Percentiles rank a stretch among this genome's conserved stretches.
Conservation (phyloP, 1,284 basidiomycete species). For the Pulchroboletus neoregius region DNA sequence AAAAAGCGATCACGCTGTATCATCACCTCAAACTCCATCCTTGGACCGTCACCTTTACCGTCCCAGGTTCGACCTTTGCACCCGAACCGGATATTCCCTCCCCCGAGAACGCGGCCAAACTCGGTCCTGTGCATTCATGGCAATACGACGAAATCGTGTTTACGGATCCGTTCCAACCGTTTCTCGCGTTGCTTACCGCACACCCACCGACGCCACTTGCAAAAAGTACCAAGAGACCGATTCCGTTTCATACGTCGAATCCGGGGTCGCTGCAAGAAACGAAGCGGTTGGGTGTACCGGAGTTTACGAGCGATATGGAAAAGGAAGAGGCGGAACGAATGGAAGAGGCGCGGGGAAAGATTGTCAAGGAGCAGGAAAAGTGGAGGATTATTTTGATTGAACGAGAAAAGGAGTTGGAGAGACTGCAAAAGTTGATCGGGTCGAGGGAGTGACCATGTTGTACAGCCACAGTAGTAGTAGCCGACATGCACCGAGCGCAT, state of each 20-base stretch:
- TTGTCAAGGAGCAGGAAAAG: constrained; percentile 62
- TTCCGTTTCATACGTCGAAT: constrained; percentile 68
- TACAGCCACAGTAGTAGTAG: too few species aligned
- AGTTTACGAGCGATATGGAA: constrained; percentile 82
- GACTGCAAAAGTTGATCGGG: constrained; percentile 46
- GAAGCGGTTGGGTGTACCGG: constrained; percentile 60
- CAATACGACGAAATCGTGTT: constrained; percentile 99
- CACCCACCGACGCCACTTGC: constrained; percentile 85
- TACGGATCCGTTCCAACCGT: constrained; percentile 86
- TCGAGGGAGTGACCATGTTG: constrained; percentile 9
- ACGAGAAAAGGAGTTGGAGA: constrained; percentile 68
- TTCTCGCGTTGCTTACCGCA: constrained; percentile 78
- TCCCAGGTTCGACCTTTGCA: constrained; percentile 11
- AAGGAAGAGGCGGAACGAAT: constrained; percentile 80
- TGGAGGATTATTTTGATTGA: constrained; percentile 60
- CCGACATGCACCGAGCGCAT: too few species aligned
- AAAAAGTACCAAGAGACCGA: constrained; percentile 55
- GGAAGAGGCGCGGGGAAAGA: constrained; percentile 69
- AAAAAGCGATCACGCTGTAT: constrained; percentile 84
- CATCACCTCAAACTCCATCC: constrained; percentile 98
- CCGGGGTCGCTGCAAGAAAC: constrained; percentile 61
- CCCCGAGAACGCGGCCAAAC: constrained; percentile 57
- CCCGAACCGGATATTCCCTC: constrained; percentile 62
- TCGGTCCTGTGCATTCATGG: constrained; percentile 91
- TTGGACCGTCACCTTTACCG: constrained; percentile 56